Conservation (phyloP, 2,329 filamentous ascomycete genomes). For the Beauveria asiatica region DNA sequence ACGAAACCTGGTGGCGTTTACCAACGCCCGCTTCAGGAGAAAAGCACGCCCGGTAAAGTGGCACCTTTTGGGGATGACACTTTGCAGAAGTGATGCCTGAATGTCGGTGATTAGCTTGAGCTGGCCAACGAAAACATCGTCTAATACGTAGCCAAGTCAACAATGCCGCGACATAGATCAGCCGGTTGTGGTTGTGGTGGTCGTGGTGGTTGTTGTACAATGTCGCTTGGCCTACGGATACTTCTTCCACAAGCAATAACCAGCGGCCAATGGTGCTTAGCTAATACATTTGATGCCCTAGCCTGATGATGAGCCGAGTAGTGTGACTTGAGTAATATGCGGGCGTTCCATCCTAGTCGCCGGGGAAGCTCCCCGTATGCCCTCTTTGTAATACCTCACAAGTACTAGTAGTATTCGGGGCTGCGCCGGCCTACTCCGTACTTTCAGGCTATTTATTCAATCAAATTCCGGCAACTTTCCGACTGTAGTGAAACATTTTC, state of each 20-base stretch:
- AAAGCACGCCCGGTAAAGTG: not conserved
- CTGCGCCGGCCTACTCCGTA: not conserved
- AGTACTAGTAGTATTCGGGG: not conserved
- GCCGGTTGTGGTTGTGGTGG: no score
- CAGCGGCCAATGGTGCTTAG: not conserved
- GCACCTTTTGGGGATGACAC: not conserved
- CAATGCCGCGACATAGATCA: no score
- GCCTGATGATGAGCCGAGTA: not conserved
- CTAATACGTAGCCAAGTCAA: no score
- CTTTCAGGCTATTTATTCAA: not conserved
- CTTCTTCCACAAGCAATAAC: no score
- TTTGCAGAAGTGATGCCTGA: not conserved
- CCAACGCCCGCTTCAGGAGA: not conserved
- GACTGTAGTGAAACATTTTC: not conserved
- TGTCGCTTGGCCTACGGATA: no score
- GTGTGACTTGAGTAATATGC: not conserved
- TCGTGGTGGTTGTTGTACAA: no score
- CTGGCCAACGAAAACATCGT: no score
- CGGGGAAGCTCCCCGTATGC: conserved; percentile 4
- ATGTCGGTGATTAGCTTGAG: not conserved
- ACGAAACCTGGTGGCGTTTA: not conserved
- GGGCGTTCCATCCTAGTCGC: not conserved
- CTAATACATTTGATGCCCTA: not conserved
- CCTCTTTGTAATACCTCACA: not conserved
- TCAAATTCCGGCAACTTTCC: not conserved